Evolutionary conservation across 1,284 basidiomycete genomes (phyloP), one percentile per base, ranked within the genome.

Genomic region (Rhizoctonia solani): DNA sequence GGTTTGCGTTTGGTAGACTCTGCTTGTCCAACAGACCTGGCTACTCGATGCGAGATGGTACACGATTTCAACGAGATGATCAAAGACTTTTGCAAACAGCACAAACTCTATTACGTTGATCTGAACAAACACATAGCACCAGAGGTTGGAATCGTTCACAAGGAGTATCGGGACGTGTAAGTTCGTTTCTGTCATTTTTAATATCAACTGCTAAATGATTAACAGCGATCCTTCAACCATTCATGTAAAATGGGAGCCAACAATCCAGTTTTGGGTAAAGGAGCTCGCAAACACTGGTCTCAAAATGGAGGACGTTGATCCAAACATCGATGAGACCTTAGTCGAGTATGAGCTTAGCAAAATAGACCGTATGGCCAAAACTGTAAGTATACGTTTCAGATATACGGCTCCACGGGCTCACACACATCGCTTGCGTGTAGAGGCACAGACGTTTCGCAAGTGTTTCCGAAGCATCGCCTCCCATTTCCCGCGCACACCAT

Each of bases 201-300:
- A 19, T 16, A 13, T 13, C 34, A n/a, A 16, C 1, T 16, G 32
- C 23, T 61, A 23, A 61, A 6, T 13, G 16, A 23, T 21, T 11
- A 14, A 5, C 21, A 61, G 58, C 13, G 58, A 61, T 16, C 58
- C 58, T 1, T 61, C 58, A 16, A 61, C 58, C 32, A 61, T 61
- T 25, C 58, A 61, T 41, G 58, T 61, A 16, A 61, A 61, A 39
- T 61, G 58, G 58, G 58, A 61, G 46, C 58, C 58, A 3, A 61
- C 58, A 3, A 61, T 61, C 29, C 30, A 61, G 32, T 61, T 61
- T 34, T 61, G 58, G 58, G 58, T 61, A 1, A 61, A 61, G 21
- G 58, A 61, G 32, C 58, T 61, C 44, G 32, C 27, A 23, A 13
- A 21, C 23, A 50, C 58, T 61, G 58, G 58, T n/a, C 46, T 61